These are phyloP conservation scores for Rhododendron molle DNA, from an alignment of 148 eudicot species.

Conservation along the genomic window DNA sequence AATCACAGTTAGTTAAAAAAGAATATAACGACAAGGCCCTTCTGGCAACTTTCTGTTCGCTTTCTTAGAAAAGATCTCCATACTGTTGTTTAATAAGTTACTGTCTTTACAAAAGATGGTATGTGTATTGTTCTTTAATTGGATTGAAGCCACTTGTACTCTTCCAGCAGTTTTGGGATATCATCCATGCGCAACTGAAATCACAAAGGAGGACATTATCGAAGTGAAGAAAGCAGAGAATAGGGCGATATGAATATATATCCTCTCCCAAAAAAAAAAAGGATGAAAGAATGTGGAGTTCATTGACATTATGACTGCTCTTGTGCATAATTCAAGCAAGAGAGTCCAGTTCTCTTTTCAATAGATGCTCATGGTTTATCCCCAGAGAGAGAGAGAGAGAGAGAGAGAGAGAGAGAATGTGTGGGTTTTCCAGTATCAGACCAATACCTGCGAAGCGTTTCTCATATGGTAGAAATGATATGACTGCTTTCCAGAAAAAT, in stretches of 20 bases:
- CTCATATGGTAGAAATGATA: slow-evolving; percentile 66
- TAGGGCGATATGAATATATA: not conserved
- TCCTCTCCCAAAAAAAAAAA: not conserved
- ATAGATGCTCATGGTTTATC: not conserved
- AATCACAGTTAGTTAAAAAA: not conserved
- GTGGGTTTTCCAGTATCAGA: not conserved
- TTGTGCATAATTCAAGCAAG: not conserved
- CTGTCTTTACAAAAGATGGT: not conserved
- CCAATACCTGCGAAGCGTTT: slow-evolving; percentile 72
- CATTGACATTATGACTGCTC: not conserved
- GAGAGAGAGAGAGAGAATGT: not conserved
- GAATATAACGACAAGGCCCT: not conserved
- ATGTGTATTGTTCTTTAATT: slow-evolving; percentile 8
- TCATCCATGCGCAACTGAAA: slow-evolving; percentile 65
- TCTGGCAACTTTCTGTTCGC: not conserved
- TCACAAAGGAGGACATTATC: not conserved
- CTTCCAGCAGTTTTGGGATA: slow-evolving; percentile 44
- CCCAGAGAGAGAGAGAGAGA: not conserved
- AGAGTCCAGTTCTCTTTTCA: not conserved
- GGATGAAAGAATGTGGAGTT: not conserved
- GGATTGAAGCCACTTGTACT: slow-evolving; percentile 35
- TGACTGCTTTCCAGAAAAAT: slow-evolving; percentile 31
- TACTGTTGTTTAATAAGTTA: not conserved
- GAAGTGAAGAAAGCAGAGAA: not conserved
- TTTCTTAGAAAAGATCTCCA: not conserved